phyloP scores from a whole-genome alignment of 1,139 yeast species.

The Taphrina wiesneri region DNA sequence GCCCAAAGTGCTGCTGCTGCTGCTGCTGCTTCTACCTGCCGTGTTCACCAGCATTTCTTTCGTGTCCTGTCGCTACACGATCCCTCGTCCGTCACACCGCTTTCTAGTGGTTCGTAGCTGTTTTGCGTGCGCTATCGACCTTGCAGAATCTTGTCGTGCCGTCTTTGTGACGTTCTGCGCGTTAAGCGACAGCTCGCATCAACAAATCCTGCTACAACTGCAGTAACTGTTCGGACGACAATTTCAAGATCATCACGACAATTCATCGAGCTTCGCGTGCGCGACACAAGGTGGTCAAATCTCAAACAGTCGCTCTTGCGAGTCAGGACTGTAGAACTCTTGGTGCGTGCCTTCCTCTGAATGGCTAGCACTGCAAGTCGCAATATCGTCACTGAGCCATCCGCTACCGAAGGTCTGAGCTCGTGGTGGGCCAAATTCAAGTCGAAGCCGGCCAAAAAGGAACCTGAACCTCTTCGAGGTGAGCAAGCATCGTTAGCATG shows the following conservation, averaged over 20 bases:
- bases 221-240: neutral
- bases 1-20: too few species aligned
- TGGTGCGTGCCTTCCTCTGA: neutral
- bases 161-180: neutral
- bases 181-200: neutral
- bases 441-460: conserved; percentile 21
- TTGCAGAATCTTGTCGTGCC: neutral
- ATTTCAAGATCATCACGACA: neutral
- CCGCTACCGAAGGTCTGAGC: conserved; percentile 19
- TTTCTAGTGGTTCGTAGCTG: neutral
- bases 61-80: neutral
- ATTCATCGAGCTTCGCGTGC: neutral
- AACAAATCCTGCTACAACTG: neutral
- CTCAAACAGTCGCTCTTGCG: neutral
- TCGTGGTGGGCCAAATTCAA: conserved; percentile 35
- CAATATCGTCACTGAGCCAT: neutral
- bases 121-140: neutral
- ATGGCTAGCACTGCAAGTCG: conserved; percentile 28
- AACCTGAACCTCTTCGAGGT: conserved; percentile 15
- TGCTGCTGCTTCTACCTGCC: neutral
- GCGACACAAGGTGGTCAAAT: neutral
- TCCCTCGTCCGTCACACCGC: neutral
- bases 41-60: neutral
- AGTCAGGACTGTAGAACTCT: neutral
- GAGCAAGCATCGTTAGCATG: neutral